phyloP scores from a whole-genome alignment of 169 alveolate genomes.

The Plasmodium yoelii region DNA sequence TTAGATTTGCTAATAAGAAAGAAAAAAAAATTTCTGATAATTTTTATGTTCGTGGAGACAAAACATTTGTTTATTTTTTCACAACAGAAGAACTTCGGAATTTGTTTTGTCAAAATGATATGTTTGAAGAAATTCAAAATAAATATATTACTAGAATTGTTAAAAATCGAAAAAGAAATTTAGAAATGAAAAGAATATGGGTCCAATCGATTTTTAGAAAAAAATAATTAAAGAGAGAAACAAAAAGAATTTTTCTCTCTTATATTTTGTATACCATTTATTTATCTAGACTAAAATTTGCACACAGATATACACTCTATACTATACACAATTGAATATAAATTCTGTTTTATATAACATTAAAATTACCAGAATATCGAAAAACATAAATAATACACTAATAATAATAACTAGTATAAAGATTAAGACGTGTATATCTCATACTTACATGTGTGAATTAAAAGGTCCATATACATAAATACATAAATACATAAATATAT shows the following conservation, averaged over 20 bases:
- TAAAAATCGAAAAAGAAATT: slow-evolving; percentile 63
- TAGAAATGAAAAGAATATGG: slow-evolving; percentile 75
- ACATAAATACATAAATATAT: no score
- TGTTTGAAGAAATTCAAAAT: slow-evolving; percentile 61
- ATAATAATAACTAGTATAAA: no score
- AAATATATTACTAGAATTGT: slow-evolving; percentile 68
- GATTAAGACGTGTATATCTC: no score
- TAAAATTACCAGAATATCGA: no score
- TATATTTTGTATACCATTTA: not conserved
- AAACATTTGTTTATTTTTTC: slow-evolving; percentile 92
- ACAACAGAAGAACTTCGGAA: slow-evolving; percentile 85
- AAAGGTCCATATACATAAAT: no score
- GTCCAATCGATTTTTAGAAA: slow-evolving; percentile 71
- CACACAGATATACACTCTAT: no score
- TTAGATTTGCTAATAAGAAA: slow-evolving; percentile 90
- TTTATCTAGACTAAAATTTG: no score
- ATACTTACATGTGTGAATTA: no score
- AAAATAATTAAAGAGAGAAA: slow-evolving; percentile 1
- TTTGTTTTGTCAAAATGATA: slow-evolving; percentile 76
- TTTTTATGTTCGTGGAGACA: slow-evolving; percentile 93
- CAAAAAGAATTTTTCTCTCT: not conserved
- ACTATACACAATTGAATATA: no score
- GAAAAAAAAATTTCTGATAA: slow-evolving; percentile 92
- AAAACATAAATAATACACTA: no score
- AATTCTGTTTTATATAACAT: no score